Percentiles rank a stretch among this genome's conserved stretches.
phyloP scores from a whole-genome alignment of 768 basidiomycete genomes.

The Suillus cothurnatus region DNA sequence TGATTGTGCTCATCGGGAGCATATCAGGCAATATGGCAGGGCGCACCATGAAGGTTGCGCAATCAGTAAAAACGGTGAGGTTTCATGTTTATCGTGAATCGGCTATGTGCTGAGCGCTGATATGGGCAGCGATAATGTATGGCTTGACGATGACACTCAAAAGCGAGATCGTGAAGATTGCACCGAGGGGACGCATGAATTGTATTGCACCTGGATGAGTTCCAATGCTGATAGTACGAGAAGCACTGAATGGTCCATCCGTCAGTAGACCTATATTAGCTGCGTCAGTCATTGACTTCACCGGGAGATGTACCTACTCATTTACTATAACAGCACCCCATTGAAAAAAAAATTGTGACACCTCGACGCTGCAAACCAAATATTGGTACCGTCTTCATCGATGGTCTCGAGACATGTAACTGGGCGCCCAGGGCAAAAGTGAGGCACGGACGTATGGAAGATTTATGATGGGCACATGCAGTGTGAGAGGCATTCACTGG shows the following conservation, averaged over 20 bases:
- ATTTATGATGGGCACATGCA: too few species aligned
- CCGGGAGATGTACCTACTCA: neutral
- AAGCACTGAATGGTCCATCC: constrained; percentile 54
- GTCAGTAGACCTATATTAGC: constrained; percentile 62
- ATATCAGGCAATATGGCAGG: constrained; percentile 73
- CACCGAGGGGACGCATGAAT: constrained; percentile 69
- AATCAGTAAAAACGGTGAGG: constrained; percentile 65
- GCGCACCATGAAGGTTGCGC: constrained; percentile 68
- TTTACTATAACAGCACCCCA: constrained; percentile 51
- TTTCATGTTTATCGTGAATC: neutral
- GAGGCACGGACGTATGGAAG: too few species aligned
- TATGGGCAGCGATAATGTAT: constrained; percentile 74
- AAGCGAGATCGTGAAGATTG: constrained; percentile 80
- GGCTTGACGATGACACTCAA: constrained; percentile 69
- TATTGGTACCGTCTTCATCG: constrained; percentile 61
- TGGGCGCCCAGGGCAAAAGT: constrained; percentile 21
- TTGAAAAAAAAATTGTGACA: constrained; percentile 66
- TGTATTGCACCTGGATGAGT: constrained; percentile 71
- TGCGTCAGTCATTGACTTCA: constrained; percentile 47
- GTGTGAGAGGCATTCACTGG: neutral
- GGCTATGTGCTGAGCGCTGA: neutral
- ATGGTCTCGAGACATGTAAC: constrained; percentile 69
- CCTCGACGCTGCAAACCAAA: constrained; percentile 66
- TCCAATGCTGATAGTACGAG: constrained; percentile 62
- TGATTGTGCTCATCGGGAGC: constrained; percentile 69